Conservation (phyloP, 2,329 filamentous ascomycete genomes). For the Colletotrichum phormii region DNA sequence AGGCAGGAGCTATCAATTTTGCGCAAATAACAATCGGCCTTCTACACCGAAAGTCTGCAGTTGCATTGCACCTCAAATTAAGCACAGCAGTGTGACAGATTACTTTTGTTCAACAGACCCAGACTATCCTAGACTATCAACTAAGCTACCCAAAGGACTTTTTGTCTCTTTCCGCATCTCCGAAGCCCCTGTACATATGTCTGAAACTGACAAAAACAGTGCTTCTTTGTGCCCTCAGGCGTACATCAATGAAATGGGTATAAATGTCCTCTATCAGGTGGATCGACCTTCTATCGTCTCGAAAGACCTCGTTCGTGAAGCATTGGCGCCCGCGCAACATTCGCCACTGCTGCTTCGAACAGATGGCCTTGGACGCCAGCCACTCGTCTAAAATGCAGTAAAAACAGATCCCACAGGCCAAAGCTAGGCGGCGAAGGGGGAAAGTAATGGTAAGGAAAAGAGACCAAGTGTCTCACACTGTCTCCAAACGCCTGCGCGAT, state of each 20-base stretch:
- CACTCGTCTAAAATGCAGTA: background rate
- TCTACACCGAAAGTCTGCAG: background rate
- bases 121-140: background rate
- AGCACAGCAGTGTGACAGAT: background rate
- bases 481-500: conserved; percentile 52
- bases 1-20: background rate
- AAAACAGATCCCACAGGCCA: background rate
- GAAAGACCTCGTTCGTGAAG: background rate
- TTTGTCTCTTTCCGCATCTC: background rate
- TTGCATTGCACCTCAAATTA: background rate
- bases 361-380: background rate
- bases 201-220: background rate
- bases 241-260: conserved; percentile 18
- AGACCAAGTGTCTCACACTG: conserved; percentile 44
- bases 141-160: background rate
- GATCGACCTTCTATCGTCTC: background rate
- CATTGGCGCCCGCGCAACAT: background rate
- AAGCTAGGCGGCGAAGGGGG: background rate
- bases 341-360: background rate
- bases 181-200: background rate
- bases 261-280: conserved; percentile 5
- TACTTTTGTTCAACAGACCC: background rate
- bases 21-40: background rate
- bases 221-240: background rate
- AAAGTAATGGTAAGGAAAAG: background rate